A percentile compares a stretch with the other conserved stretches of the same genome.
These are phyloP conservation scores for Phytophthora crassamura DNA, from an alignment of 352 stramenopile genomes.

Conservation along the genomic window DNA sequence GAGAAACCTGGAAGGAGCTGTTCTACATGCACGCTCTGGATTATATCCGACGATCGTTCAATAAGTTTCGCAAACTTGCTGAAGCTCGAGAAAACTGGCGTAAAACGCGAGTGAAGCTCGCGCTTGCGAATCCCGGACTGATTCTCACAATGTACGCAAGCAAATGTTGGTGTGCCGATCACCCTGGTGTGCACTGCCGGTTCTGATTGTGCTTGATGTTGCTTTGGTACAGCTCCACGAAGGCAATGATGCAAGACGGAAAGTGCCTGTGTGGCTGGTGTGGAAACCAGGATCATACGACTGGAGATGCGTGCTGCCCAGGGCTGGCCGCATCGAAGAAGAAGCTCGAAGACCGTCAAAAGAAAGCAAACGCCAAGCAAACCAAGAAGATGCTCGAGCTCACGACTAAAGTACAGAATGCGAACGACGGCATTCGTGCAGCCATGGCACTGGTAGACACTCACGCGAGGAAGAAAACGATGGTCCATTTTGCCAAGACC, in stretches of 20 bases:
- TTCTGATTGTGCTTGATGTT: neutral
- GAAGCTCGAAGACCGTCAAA: slow-evolving; percentile 45
- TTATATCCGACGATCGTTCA: slow-evolving; percentile 63
- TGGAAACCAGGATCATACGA: slow-evolving; percentile 75
- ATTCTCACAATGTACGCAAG: slow-evolving; percentile 68
- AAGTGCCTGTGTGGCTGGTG: slow-evolving; percentile 86
- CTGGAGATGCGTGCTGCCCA: slow-evolving; percentile 55
- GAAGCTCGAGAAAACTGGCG: slow-evolving; percentile 79
- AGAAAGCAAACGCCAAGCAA: slow-evolving; percentile 64
- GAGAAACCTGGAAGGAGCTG: slow-evolving; percentile 82
- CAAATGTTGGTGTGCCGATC: neutral
- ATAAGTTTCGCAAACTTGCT: slow-evolving; percentile 64
- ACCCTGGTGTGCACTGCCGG: neutral
- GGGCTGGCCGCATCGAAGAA: slow-evolving; percentile 60
- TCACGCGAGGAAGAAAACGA: slow-evolving; percentile 7
- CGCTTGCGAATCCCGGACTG: slow-evolving; percentile 69
- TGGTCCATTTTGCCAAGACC: neutral
- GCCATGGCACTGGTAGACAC: neutral
- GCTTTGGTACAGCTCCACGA: slow-evolving; percentile 59
- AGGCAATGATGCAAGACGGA: slow-evolving; percentile 87
- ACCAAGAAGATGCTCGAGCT: slow-evolving; percentile 41
- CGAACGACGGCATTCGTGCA: slow-evolving; percentile 43
- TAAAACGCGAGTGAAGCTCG: slow-evolving; percentile 77
- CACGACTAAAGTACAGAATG: slow-evolving; percentile 39
- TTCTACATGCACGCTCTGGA: slow-evolving; percentile 81